Conservation (phyloP, 306 rosid genomes). For the Cucumis melo region DNA sequence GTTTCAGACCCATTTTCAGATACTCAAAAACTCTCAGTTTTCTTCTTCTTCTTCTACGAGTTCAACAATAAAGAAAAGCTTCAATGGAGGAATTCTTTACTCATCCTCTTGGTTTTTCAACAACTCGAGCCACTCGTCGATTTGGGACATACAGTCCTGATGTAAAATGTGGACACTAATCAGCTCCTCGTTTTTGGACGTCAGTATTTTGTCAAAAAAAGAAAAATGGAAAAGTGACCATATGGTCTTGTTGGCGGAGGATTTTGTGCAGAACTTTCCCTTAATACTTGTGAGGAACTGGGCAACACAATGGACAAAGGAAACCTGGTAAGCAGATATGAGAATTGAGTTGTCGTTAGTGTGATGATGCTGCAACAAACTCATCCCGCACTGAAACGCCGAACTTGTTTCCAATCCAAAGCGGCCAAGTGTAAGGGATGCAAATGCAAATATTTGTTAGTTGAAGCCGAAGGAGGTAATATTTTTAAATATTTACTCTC, state of each 20-base stretch:
- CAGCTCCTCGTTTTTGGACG: neutral
- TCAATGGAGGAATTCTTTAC: neutral
- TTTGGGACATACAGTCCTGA: neutral
- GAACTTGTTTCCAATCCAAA: neutral
- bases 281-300: no score
- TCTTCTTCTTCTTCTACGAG: neutral
- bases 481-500: no score
- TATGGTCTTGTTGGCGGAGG: no score
- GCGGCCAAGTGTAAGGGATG: neutral
- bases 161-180: neutral
- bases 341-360: neutral
- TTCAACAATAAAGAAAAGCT: neutral
- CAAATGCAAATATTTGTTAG: neutral
- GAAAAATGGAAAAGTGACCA: no score
- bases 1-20: slow-evolving; percentile 66
- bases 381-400: neutral
- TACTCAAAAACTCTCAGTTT: neutral
- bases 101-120: neutral
- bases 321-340: neutral
- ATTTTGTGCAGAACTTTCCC: no score
- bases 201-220: no score
- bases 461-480: no score
- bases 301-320: neutral
- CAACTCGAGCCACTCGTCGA: neutral
- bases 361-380: neutral